These are phyloP conservation scores for Dalbergia cultrata DNA, from an alignment of 306 rosid species.

Conservation along the genomic window DNA sequence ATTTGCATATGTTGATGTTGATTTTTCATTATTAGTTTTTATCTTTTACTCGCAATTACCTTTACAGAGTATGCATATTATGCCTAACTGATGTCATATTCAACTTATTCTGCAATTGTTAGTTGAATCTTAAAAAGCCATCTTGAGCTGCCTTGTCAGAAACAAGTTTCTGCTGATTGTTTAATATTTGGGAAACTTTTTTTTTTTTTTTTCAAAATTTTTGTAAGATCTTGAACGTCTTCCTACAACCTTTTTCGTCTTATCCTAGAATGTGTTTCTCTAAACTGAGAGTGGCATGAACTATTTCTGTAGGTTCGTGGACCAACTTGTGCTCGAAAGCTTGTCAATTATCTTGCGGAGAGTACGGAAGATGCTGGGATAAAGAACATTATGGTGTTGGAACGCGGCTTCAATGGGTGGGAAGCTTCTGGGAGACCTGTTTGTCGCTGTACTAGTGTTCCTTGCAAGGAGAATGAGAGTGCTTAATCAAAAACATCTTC, in stretches of 20 bases:
- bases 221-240: slow-evolving; percentile 3
- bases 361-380: slow-evolving; percentile 78
- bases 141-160: slow-evolving; percentile 13
- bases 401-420: slow-evolving; percentile 98
- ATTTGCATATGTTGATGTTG: background rate
- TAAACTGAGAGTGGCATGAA: slow-evolving; percentile 30
- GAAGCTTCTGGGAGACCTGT: slow-evolving; percentile 88
- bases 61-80: background rate
- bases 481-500: slow-evolving; percentile 38
- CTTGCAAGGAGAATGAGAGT: slow-evolving; percentile 68
- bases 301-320: slow-evolving; percentile 83
- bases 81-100: slow-evolving; percentile 20
- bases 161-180: slow-evolving; percentile 32
- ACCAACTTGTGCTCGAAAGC: slow-evolving; percentile 82
- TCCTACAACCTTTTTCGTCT: slow-evolving; percentile 8
- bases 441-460: slow-evolving; percentile 77
- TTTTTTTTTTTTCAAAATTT: background rate
- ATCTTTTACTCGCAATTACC: background rate
- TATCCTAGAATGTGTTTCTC: slow-evolving; percentile 11
- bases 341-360: slow-evolving; percentile 73
- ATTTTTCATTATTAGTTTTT: background rate
- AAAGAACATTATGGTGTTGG: slow-evolving; percentile 83
- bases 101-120: background rate
- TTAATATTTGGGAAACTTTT: slow-evolving; percentile 2
- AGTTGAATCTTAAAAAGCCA: background rate